Evolutionary conservation across 768 basidiomycete genomes (phyloP).

Genomic region (Hortiboletus flavorubellus): DNA sequence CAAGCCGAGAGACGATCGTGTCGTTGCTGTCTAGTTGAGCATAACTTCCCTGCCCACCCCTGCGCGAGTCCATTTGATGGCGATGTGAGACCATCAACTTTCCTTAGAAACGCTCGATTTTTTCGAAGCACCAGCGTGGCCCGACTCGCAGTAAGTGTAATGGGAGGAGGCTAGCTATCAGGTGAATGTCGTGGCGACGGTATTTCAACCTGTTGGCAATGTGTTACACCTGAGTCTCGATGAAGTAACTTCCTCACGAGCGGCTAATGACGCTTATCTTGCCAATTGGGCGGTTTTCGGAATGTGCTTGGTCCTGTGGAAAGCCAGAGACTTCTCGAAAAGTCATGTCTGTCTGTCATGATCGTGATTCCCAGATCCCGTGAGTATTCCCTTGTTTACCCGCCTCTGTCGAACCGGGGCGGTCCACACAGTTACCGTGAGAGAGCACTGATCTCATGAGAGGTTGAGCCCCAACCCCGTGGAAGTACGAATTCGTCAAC

Average conservation of each 20-base stretch:
- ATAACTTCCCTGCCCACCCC: neutral
- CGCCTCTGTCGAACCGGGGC: no score
- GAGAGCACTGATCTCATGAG: no score
- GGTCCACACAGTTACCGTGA: no score
- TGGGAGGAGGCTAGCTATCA: neutral
- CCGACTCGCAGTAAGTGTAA: neutral
- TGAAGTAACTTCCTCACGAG: neutral
- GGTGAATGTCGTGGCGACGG: neutral
- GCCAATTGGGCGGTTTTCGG: neutral
- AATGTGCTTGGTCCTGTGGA: neutral
- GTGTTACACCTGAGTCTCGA: neutral
- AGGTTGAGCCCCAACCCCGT: no score
- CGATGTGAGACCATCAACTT: neutral
- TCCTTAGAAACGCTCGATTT: no score
- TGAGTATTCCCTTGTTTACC: neutral
- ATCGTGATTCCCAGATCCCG: neutral
- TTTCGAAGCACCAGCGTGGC: neutral
- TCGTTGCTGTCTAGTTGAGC: constrained; percentile 2
- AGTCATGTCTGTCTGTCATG: neutral
- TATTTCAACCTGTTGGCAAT: neutral
- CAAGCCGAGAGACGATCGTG: constrained; percentile 18
- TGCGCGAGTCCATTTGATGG: constrained; percentile 3
- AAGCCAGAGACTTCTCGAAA: neutral
- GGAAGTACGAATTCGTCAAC: no score
- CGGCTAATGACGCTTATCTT: neutral